These are phyloP conservation scores for Nakazawaea laoshanensis DNA, from an alignment of 805 yeast genomes.

Conservation along the genomic window DNA sequence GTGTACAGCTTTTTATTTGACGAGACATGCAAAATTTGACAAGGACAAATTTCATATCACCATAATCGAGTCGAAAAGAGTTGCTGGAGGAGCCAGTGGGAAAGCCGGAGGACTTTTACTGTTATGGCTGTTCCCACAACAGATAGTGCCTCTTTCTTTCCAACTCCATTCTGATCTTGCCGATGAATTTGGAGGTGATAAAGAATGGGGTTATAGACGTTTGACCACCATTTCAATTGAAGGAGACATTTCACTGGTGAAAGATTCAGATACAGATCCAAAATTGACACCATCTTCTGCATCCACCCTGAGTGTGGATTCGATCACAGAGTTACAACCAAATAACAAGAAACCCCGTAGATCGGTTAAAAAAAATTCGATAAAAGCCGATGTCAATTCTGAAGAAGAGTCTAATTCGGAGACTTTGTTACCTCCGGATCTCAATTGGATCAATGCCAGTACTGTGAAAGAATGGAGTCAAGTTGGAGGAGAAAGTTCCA, in stretches of 20 bases:
- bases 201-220: constrained; percentile 89
- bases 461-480: constrained; percentile 67
- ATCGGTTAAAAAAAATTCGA: constrained; percentile 25
- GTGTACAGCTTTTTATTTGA: constrained; percentile 84
- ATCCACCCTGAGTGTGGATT: constrained; percentile 1
- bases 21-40: constrained; percentile 74
- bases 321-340: constrained; percentile 7
- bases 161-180: constrained; percentile 78
- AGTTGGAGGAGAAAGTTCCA: constrained; percentile 77
- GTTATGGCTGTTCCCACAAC: constrained; percentile 95
- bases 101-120: constrained; percentile 96
- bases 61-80: constrained; percentile 78
- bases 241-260: constrained; percentile 53
- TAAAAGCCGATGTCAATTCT: constrained; percentile 14
- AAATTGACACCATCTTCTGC: neutral
- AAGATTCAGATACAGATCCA: neutral
- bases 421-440: constrained; percentile 43
- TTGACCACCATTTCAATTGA: constrained; percentile 81
- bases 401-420: constrained; percentile 13
- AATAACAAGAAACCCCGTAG: constrained; percentile 9
- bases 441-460: constrained; percentile 68
- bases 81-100: constrained; percentile 97
- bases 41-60: constrained; percentile 72
- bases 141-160: constrained; percentile 83
- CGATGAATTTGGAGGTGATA: constrained; percentile 70